Base-by-base conservation (phyloP, 163 green algal genomes). In the Prototheca wickerhamii region DNA sequence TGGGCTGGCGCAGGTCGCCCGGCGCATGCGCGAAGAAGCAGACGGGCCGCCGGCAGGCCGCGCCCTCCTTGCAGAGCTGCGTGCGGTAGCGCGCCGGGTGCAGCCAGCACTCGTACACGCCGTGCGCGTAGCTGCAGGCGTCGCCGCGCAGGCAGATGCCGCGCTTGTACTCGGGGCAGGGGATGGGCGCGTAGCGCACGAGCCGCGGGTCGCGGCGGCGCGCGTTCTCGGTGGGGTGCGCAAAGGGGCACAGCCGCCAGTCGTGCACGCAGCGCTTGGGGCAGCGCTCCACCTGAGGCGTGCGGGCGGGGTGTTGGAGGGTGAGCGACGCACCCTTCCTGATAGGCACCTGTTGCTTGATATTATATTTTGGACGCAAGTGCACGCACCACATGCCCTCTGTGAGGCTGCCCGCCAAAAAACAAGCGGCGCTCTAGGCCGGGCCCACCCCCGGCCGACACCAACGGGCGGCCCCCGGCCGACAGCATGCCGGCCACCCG, bases 71-170 rank as follows among this genome's bases (percentile, higher is more conserved):
- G 82, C 89, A 95, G 31, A 93, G 76, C 81, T 91, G 85, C 0
- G 87, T 95, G 64, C 87, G 75, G 68, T 92, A 95, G 61, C 84
- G 82, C 50, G 79, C 63, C 2, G 89, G 89, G 71, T 95, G 89
- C 65, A 95, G 85, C 82, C 86, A 94, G 76, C 71, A 82, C 77
- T 95, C 89, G 69, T 92, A 95, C n/a, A 95, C 84, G 56, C 89
- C 89, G 69, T 95, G 89, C 1, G 86, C 79, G 72, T 90, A 95
- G 31, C 78, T 75, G 79, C 89, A 96, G 8, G 60, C 50, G 65
- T 95, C 89, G 15, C 89, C 89, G 20, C 72, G 50, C 25, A 79
- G 32, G 49, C 72, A 79, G 58, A 82, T 69, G 18, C 76, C 76
- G 25, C 70, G 74, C 70, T 90, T 91, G 79, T 95, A 96, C 64